These are phyloP conservation scores for Thermochaetoides thermophila DNA, from an alignment of 495 filamentous ascomycete species.

Conservation along the genomic window DNA sequence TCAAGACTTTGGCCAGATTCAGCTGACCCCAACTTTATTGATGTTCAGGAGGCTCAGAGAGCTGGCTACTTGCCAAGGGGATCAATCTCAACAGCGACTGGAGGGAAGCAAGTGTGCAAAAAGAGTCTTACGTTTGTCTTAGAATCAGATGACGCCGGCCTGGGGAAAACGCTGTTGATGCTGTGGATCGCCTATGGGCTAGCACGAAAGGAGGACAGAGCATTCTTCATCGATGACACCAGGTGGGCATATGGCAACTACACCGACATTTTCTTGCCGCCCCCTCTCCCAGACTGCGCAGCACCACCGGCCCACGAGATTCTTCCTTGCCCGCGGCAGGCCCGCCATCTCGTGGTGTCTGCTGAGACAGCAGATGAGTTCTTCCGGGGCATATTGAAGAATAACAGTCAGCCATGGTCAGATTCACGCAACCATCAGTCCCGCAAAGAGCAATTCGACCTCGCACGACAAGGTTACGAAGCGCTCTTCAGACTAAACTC, in stretches of 20 bases:
- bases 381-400: slow-evolving; percentile 45
- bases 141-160: slow-evolving; percentile 48
- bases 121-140: slow-evolving; percentile 55
- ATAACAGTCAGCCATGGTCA: slow-evolving; percentile 30
- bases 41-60: slow-evolving; percentile 47
- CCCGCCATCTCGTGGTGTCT: slow-evolving; percentile 53
- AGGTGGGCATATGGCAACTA: slow-evolving; percentile 65
- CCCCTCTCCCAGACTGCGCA: slow-evolving; percentile 39
- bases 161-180: slow-evolving; percentile 54
- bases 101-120: slow-evolving; percentile 37
- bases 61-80: slow-evolving; percentile 38
- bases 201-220: slow-evolving; percentile 48
- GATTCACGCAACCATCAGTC: slow-evolving; percentile 25
- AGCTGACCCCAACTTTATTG: slow-evolving; percentile 48
- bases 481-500: slow-evolving; percentile 44
- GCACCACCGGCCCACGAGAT: slow-evolving; percentile 47
- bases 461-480: slow-evolving; percentile 48
- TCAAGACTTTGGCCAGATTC: slow-evolving; percentile 42
- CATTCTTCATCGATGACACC: slow-evolving; percentile 64
- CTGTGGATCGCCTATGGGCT: slow-evolving; percentile 66
- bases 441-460: slow-evolving; percentile 35
- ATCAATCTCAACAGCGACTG: too few species aligned
- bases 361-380: slow-evolving; percentile 40
- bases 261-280: slow-evolving; percentile 47
- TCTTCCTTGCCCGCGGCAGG: slow-evolving; percentile 54